Percentiles rank a stretch among this genome's conserved stretches.
phyloP scores from a whole-genome alignment of 1,139 yeast genomes.

The Geotrichum bryndzae region DNA sequence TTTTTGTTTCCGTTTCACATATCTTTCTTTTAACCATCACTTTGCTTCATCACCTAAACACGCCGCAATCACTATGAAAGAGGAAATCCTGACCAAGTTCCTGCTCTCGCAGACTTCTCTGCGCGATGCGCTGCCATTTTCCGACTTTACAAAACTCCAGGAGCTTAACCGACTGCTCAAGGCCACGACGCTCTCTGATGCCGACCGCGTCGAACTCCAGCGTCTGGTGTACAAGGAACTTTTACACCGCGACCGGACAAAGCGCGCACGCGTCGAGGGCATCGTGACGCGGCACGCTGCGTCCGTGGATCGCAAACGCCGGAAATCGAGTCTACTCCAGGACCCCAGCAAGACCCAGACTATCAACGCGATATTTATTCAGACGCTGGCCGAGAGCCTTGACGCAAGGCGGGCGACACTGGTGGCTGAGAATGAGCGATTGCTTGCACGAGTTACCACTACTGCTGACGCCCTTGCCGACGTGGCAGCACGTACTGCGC shows the following conservation, averaged over 20 bases:
- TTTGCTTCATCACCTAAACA: not conserved
- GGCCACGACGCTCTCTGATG: not conserved
- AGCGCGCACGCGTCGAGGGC: not conserved
- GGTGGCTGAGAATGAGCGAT: not conserved
- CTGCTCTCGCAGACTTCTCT: conserved; percentile 23
- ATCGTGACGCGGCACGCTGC: not conserved
- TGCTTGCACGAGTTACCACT: not conserved
- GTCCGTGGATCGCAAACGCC: not conserved
- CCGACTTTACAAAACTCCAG: conserved; percentile 19
- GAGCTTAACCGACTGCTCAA: conserved; percentile 10
- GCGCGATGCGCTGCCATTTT: conserved; percentile 19
- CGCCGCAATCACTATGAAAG: conserved; percentile 9
- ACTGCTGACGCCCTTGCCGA: not conserved
- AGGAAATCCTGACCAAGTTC: conserved; percentile 20
- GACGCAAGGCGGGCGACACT: not conserved
- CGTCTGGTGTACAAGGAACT: not conserved
- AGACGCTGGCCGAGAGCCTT: not conserved
- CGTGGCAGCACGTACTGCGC: not conserved
- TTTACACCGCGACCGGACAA: not conserved
- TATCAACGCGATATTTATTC: not conserved
- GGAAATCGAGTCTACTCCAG: not conserved
- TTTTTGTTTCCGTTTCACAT: not conserved
- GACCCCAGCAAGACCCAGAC: not conserved
- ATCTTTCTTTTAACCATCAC: not conserved
- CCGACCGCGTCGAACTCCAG: not conserved